Evolutionary conservation across 768 basidiomycete species (phyloP), one percentile per base, ranked within the genome.

Genomic region (Brasilioporus rufonigricans): DNA sequence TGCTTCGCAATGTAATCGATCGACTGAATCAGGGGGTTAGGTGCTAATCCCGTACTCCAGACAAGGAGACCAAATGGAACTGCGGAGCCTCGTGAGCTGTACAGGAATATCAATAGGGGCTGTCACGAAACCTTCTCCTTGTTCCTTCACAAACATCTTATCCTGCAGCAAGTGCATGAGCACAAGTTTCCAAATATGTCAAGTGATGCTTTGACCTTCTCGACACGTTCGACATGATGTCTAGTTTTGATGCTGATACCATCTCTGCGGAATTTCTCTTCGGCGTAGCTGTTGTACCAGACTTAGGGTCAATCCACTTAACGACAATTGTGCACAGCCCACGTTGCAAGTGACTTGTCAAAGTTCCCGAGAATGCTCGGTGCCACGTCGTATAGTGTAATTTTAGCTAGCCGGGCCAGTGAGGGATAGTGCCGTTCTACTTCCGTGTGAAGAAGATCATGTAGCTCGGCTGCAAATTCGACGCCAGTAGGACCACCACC

Each of bases 11-110:
- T 74, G 44, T 79, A 82, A 8, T 72, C 68, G 44, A 91, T 80
- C 0, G 80, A 76, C 55, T 79, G 71, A 48, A 93, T 79, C 26
- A 94, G 73, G 8, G 93, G 91, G 65, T 93, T 94, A 4, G 90
- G 83, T 6, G 89, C 80, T 3, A 94, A 75, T 2, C 92, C 93
- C 2, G 93, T 94, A 56, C 85, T 87, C 92, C 92, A 94, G 16
- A 94, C 90, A 12, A 91, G 79, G 21, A 94, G 74, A 24, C 93
- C 91, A 67, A 87, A 90, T 7, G 83, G 85, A 35, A 91, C 91
- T 91, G 55, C 13, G 56, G 45, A 47, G 52, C 48, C 35, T 48
- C 55, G 14, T 57, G 44, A 55, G 58, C 10, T 19, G 16, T 19
- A 45, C 48, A 23, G 46, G 13, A 41, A 60, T 39, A 43, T 48